Evolutionary conservation across 306 rosid species (phyloP), one percentile per base, ranked within the genome.

Genomic region (Acmispon strigosus): DNA sequence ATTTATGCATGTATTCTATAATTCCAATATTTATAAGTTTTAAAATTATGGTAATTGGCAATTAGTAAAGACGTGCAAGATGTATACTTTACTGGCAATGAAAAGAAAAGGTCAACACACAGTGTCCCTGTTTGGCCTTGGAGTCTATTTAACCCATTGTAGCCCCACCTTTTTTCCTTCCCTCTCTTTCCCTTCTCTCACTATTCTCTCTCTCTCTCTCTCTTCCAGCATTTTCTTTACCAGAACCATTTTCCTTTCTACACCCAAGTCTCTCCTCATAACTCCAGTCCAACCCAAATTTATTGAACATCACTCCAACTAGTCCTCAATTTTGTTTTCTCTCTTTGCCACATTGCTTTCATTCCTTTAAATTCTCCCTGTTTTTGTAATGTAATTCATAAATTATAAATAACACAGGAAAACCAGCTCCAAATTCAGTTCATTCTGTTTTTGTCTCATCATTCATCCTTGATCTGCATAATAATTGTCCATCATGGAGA

Each of bases 381-480:
- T 16, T 52, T 70, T 80, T 69, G 76, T 81, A 51, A 81, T 81
- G 76, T 76, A 41, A 71, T 62, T 36, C 59, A n/a, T n/a, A 70
- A 50, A 9, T 13, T 68, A 20, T 15, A 81, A n/a, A n/a, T n/a
- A n/a, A n/a, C n/a, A n/a, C n/a, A n/a, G n/a, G n/a, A n/a, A n/a
- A n/a, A n/a, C n/a, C n/a, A n/a, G 13, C n/a, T 4, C 76, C 78
- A 82, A 49, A 37, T 50, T 42, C 12, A 32, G 14, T 9, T 53
- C 14, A 4, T 6, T 1, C 9, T n/a, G 4, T 58, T 58, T 37
- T 20, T 52, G 12, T 51, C 10, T 63, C 42, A 64, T 20, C 20
- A n/a, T 20, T 64, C 4, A 22, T 32, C 49, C 48, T 76, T 72
- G 73, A 76, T 73, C 73, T 68, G 16, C 19, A 14, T 20, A 8